Evolutionary conservation across 768 basidiomycete species (phyloP), one percentile per base, ranked within the genome.

Genomic region (Xerocomus brunneocitrinus): DNA sequence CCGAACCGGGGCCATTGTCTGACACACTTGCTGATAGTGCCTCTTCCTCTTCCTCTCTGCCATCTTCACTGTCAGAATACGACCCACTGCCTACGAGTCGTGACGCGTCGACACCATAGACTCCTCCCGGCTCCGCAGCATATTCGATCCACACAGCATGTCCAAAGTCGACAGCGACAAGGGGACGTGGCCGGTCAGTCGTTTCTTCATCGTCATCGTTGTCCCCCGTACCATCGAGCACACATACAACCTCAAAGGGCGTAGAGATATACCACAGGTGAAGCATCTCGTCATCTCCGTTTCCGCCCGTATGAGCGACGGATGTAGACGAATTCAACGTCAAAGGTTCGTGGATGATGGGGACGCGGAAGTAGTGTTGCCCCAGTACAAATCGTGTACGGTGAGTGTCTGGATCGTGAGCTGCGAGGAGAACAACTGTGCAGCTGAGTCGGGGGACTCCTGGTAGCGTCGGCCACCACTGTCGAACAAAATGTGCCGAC

Each of bases 71-170:
- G 31, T 69, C 69, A 10, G 59, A 60, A 56, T 49, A 55, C 8
- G 55, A 30, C 6, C 51, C 66, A 13, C 68, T 62, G n/a, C 68
- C 68, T 1, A 61, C 53, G 6, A 69, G 57, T 12, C 67, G 61
- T 19, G 67, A 68, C 6, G 63, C 61, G 36, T 68, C 67, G 22
- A 63, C 67, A 10, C 63, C 65, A 46, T 58, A 65, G 13, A 65
- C 59, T 1, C 67, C 63, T 10, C 67, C 67, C 0, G 67, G 47
- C 53, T 71, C 59, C 69, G 73, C 58, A 58, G 63, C 57, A 60
- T 83, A 81, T 62, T 89, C 86, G 44, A 94, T 81, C 81, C 90
- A 88, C 34, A 90, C 85, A 16, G 91, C 87, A 61, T 92, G 90
- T 39, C 89, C 89, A 71, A 94, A 95, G 64, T 94, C 83, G 7